phyloP scores from a whole-genome alignment of 768 basidiomycete species.

The Lactarius psammicola region DNA sequence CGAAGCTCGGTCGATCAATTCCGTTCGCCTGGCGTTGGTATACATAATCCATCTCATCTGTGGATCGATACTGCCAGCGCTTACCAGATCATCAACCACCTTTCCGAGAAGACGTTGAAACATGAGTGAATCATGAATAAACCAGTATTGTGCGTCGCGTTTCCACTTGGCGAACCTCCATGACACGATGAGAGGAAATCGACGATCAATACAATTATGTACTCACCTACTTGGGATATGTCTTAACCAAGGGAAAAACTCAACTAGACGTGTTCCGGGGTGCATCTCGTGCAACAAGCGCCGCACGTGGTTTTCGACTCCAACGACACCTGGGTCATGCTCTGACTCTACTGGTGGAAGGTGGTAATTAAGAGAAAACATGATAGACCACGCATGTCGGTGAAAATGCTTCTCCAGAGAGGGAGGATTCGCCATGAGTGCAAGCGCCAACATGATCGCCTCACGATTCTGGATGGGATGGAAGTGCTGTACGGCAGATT shows the following conservation, averaged over 20 bases:
- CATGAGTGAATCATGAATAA: slow-evolving; percentile 11
- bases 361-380: slow-evolving; percentile 1
- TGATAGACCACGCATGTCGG: neutral
- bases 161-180: slow-evolving; percentile 21
- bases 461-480: neutral
- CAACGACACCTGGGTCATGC: neutral
- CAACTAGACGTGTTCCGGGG: slow-evolving; percentile 6
- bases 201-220: neutral
- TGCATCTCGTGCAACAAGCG: neutral
- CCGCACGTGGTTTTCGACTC: neutral
- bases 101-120: slow-evolving; percentile 14
- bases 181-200: neutral
- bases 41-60: neutral
- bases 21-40: neutral
- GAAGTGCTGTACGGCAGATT: neutral
- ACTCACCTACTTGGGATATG: slow-evolving; percentile 4
- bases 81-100: slow-evolving; percentile 10
- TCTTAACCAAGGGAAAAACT: neutral
- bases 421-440: neutral
- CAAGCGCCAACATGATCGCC: neutral
- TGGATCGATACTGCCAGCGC: neutral
- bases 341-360: neutral
- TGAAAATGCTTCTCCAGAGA: neutral
- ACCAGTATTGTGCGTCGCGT: slow-evolving; percentile 19
- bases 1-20: slow-evolving; percentile 12